Base-by-base conservation (phyloP, 2,329 filamentous ascomycete species). In the Trichoderma guizhouense region DNA sequence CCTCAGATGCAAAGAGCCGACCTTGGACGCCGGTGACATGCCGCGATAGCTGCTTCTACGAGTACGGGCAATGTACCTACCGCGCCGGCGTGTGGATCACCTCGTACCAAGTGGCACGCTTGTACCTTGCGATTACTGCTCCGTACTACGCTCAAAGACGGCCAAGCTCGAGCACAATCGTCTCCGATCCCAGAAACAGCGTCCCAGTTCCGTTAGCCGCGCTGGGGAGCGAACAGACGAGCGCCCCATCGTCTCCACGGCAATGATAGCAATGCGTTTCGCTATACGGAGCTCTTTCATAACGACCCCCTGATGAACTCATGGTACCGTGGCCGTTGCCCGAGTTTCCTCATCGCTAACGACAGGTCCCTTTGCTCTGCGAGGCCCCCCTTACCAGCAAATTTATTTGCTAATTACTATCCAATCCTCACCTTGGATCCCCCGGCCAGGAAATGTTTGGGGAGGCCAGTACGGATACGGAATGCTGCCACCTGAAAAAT, bases 251-350 rank as follows among this genome's bases (percentile, higher is more conserved):
- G 66, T 69, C 66, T 51, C 66, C 66, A 69, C 66, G 66, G 66
- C 57, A 69, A 69, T 69, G 39, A 62, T 39, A 61, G 66, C 66
- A 51, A 61, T 53, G 66, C 63, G 66, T 34, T 69, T 69, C 39
- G 66, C 47, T 69, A 61, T 69, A 69, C 66, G 66, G 55, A 69
- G 66, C 66, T 51, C 26, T 51, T 60, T 60, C 66, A 69, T 69
- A 61, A 69, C 26, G 30, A 18, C 14, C 64, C 64, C 55, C 66
- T 28, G 26, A 28, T 58, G 55, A 58, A 58, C 7, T 32, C n/a
- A 51, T 51, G n/a, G 43, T 51, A 51, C 43, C 43, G 43, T 21
- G 43, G 43, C 43, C 11, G 43, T 21, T 51, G 43, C 43, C 57
- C 66, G 39, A 69, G 66, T 61, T 62, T 51, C 28, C 30, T 69